phyloP scores from a whole-genome alignment of 2,329 filamentous ascomycete genomes.

The Pseudovirgaria hyperparasitica region DNA sequence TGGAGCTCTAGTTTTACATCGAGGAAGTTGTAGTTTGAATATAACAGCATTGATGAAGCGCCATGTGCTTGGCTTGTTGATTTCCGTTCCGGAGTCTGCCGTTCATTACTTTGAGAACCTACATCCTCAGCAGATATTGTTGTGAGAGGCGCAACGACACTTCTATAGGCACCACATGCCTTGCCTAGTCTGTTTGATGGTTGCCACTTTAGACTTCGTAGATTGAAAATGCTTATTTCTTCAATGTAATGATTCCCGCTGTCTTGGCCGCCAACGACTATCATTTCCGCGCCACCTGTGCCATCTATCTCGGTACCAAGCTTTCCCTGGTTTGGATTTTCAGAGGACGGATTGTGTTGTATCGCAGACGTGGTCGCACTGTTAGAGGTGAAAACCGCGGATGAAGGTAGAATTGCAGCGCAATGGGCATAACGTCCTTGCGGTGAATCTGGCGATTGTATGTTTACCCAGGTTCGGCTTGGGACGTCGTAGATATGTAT shows the following conservation, averaged over 20 bases:
- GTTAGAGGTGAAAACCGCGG: slow-evolving; percentile 73
- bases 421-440: slow-evolving; percentile 96
- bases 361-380: slow-evolving; percentile 76
- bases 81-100: slow-evolving; percentile 19
- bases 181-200: slow-evolving; percentile 76
- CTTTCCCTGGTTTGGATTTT: slow-evolving; percentile 75
- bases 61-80: slow-evolving; percentile 20
- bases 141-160: slow-evolving; percentile 76
- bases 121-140: slow-evolving; percentile 53
- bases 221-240: slow-evolving; percentile 95
- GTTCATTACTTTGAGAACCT: slow-evolving; percentile 40
- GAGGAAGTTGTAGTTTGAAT: slow-evolving; percentile 97
- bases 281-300: slow-evolving; percentile 87
- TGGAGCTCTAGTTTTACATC: slow-evolving; percentile 95
- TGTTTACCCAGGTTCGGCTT: slow-evolving; percentile 71
- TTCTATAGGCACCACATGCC: slow-evolving; percentile 92
- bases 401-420: slow-evolving; percentile 80
- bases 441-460: slow-evolving; percentile 68
- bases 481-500: slow-evolving; percentile 89
- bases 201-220: slow-evolving; percentile 91
- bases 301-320: slow-evolving; percentile 86
- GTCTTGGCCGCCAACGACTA: slow-evolving; percentile 92
- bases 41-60: slow-evolving; percentile 73
- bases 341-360: slow-evolving; percentile 73
- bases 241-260: slow-evolving; percentile 98